Conservation (phyloP, 805 yeast species). For the Schizosaccharomyces lindneri region DNA sequence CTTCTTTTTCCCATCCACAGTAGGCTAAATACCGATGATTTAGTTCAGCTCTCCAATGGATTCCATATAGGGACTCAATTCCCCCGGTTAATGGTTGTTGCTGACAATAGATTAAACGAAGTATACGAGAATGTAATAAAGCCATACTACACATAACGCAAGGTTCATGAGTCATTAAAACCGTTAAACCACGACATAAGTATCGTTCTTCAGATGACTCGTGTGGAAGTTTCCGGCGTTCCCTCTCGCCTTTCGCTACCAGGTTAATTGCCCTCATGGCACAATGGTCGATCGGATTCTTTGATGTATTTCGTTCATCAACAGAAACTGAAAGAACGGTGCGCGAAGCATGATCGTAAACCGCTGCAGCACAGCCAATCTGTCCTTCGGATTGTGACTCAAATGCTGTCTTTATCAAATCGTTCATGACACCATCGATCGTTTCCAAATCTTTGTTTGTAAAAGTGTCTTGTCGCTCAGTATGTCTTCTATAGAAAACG, state of each 20-base stretch:
- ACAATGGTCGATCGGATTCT: conserved; percentile 44
- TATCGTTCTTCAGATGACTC: conserved; percentile 16
- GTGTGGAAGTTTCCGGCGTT: background rate
- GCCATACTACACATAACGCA: conserved; percentile 97
- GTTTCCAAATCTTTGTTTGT: background rate
- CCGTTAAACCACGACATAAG: conserved; percentile 50
- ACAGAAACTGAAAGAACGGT: background rate
- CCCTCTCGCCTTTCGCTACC: conserved; percentile 23
- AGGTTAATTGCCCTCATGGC: conserved; percentile 43
- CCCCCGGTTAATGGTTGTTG: conserved; percentile 29
- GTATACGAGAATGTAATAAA: conserved; percentile 64
- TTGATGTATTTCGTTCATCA: background rate
- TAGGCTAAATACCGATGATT: conserved; percentile 51
- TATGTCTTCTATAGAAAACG: background rate
- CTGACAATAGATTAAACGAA: conserved; percentile 35
- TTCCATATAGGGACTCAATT: conserved; percentile 34
- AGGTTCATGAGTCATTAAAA: conserved; percentile 84
- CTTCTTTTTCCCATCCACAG: background rate
- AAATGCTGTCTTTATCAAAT: background rate
- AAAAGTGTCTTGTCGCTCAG: background rate
- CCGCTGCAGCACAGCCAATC: background rate
- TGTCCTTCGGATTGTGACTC: background rate
- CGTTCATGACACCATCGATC: background rate
- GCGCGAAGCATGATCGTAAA: background rate
- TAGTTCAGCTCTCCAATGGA: conserved; percentile 49